Evolutionary conservation across 2,329 filamentous ascomycete genomes (phyloP), one percentile per base, ranked within the genome.

Genomic region (Diaporthe eres): DNA sequence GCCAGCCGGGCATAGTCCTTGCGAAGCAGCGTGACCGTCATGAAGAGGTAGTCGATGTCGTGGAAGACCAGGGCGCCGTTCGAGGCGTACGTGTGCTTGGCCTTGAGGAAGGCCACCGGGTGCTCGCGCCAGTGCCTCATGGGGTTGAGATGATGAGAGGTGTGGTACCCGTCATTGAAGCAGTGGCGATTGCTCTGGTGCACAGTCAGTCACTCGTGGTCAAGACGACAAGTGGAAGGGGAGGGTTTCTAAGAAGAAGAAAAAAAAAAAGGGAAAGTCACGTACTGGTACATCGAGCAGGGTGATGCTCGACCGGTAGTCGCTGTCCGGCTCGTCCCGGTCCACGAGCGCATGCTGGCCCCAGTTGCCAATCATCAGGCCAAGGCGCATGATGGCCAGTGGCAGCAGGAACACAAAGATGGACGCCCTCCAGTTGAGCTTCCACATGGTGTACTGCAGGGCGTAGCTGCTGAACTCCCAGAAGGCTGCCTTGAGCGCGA

Each of bases 111-210:
- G 9, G 93, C 90, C 17, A 91, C 87, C 0, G 94, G 94, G 79
- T 96, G 94, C 28, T 96, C 93, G 75, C 94, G 92, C 94, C 94
- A 96, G 85, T 96, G 94, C 2, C 94, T 91, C 39, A 90, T 88
- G 0, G 93, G 94, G 84, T 95, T 95, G 71, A 95, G 89, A 80
- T 95, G 94, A 81, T 95, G 94, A 25, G 93, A 94, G 9, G 93
- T 95, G 84, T 95, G 94, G 83, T 95, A 95, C 78, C 94, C 94
- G 80, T 95, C 94, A 79, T 96, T 95, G 88, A 93, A 95, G 85
- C 93, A 96, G 83, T 93, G 93, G 49, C 94, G 92, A 83, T 96
- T 96, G 84, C 92, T 94, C 93, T 95, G 79, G 22, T 44, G 12
- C 17, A 63, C 19, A 12, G 74, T 79, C 72, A 81, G 77, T 7